phyloP scores from a whole-genome alignment of 2,329 filamentous ascomycete genomes.

The Tolypocladium inflatum region DNA sequence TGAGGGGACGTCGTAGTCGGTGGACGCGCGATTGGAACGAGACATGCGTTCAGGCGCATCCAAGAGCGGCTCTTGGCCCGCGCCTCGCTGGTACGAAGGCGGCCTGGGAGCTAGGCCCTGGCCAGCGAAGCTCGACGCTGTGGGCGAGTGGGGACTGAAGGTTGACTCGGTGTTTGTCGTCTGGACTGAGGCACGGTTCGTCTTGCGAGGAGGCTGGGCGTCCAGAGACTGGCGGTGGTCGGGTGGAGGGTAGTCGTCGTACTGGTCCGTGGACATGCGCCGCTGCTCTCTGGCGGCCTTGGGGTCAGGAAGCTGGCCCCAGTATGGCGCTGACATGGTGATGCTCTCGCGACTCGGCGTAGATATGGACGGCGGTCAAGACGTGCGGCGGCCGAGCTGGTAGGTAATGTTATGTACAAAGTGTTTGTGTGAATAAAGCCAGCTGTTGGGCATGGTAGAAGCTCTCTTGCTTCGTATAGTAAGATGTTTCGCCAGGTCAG shows the following conservation, averaged over 20 bases:
- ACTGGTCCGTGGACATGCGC: conserved; percentile 6
- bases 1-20: conserved; percentile 26
- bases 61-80: conserved; percentile 28
- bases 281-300: conserved; percentile 30
- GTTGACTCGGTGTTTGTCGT: conserved; percentile 49
- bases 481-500: conserved; percentile 1
- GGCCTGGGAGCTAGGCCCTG: conserved; percentile 50
- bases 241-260: conserved; percentile 16
- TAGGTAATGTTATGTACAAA: not conserved
- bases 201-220: conserved; percentile 30
- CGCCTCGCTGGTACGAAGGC: conserved; percentile 42
- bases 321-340: conserved; percentile 44
- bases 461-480: not conserved
- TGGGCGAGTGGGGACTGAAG: conserved; percentile 47
- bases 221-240: conserved; percentile 22
- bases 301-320: conserved; percentile 46
- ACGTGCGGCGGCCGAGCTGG: not conserved
- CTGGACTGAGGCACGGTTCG: conserved; percentile 45
- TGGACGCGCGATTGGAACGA: conserved; percentile 8
- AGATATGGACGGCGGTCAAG: not conserved
- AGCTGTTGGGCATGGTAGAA: not conserved
- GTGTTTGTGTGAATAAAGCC: not conserved
- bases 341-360: not conserved
- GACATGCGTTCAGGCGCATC: conserved; percentile 11
- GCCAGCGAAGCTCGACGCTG: conserved; percentile 37